These are phyloP conservation scores for Termitomyces sp. DNA, from an alignment of 768 basidiomycete species.

Conservation along the genomic window DNA sequence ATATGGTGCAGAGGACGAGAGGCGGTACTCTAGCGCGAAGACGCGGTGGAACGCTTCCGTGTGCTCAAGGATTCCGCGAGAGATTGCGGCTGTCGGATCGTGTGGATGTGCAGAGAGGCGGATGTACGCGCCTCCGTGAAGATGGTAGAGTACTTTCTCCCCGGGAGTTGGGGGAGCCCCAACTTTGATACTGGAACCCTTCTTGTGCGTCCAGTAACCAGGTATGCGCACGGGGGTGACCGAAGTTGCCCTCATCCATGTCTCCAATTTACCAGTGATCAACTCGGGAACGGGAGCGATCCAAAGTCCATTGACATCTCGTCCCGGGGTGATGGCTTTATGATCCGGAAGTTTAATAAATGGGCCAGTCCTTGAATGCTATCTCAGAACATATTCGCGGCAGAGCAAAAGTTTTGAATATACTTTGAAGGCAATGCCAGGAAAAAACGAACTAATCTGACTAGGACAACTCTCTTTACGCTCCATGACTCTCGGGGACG, in stretches of 20 bases:
- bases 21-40: constrained; percentile 70
- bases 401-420: not conserved
- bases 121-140: constrained; percentile 63
- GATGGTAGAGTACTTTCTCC: constrained; percentile 53
- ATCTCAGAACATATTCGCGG: not conserved
- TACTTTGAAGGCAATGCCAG: constrained; percentile 23
- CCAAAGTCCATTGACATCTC: constrained; percentile 45
- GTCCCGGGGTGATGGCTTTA: constrained; percentile 35
- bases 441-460: constrained; percentile 32
- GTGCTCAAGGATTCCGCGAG: constrained; percentile 44
- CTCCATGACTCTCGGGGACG: constrained; percentile 47
- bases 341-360: constrained; percentile 30
- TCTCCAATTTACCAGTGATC: constrained; percentile 38
- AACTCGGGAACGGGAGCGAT: constrained; percentile 39
- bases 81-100: constrained; percentile 40
- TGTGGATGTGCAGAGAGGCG: constrained; percentile 52
- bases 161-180: constrained; percentile 38
- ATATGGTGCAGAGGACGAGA: constrained; percentile 43
- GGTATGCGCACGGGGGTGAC: constrained; percentile 43
- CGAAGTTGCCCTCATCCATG: constrained; percentile 36
- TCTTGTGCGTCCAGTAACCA: constrained; percentile 54
- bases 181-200: constrained; percentile 28
- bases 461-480: constrained; percentile 31
- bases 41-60: constrained; percentile 40
- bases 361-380: constrained; percentile 29